phyloP scores from a whole-genome alignment of 768 basidiomycete species.

The Phanerochaete sordida region DNA sequence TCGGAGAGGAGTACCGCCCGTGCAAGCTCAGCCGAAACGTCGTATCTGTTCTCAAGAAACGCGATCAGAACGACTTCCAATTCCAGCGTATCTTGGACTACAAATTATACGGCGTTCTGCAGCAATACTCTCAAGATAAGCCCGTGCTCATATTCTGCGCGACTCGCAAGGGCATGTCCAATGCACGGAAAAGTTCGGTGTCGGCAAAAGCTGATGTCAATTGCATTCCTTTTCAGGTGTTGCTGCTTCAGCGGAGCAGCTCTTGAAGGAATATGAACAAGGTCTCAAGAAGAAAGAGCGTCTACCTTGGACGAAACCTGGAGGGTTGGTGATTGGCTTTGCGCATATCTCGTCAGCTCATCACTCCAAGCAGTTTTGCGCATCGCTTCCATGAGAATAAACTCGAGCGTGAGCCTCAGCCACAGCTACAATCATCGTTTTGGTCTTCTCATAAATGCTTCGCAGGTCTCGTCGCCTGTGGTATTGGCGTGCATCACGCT shows the following conservation, averaged over 20 bases:
- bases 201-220: too few relatives aligned
- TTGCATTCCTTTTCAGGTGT: too few relatives aligned
- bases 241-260: constrained; percentile 65
- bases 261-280: constrained; percentile 70
- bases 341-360: not conserved
- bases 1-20: constrained; percentile 90
- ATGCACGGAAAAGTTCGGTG: not conserved
- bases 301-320: constrained; percentile 69
- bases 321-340: constrained; percentile 35
- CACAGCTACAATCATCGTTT: too few relatives aligned
- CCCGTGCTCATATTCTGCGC: constrained; percentile 87
- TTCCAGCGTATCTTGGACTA: constrained; percentile 70
- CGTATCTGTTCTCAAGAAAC: constrained; percentile 61
- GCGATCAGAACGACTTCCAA: constrained; percentile 72
- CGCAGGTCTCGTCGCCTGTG: constrained; percentile 60
- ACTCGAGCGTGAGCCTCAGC: constrained; percentile 59
- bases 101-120: constrained; percentile 69
- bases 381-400: constrained; percentile 64
- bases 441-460: not conserved
- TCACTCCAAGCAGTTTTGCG: constrained; percentile 42
- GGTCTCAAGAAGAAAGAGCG: constrained; percentile 42
- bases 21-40: constrained; percentile 76
- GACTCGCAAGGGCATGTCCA: constrained; percentile 71
- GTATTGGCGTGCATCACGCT: constrained; percentile 92
- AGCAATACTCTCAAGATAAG: constrained; percentile 71